Evolutionary conservation across 306 rosid species (phyloP), one percentile per base, ranked within the genome.

Genomic region (Fagus crenata): DNA sequence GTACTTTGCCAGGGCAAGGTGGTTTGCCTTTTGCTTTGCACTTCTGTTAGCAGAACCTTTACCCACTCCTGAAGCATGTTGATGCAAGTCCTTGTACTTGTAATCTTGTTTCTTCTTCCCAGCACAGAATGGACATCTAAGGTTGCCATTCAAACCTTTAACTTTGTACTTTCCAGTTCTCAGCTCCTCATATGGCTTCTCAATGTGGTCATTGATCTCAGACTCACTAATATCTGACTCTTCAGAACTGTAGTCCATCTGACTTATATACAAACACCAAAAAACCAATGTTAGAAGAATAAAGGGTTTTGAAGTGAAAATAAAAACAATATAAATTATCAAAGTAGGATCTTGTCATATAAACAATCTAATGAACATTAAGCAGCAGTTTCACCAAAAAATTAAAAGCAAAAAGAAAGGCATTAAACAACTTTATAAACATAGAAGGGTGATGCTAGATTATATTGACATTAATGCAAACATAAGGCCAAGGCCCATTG

Each of bases 71-170:
- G 97, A 84, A 51, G 99, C 97, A 86, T 95, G 99, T 76, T 89
- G 96, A 33, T 87, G 82, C 67, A 95, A 72, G 39, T 95, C 99
- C 79, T 95, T 95, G 67, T 75, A 95, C 60, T 92, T 92, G 85
- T 89, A 95, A 55, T 95, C 97, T 40, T 92, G 99, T 61, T 92
- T 95, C 88, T 95, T 92, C 86, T 95, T 95, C 67, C 98, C 98
- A 59, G 93, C 88, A 82, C 99, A 95, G 72, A 89, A 95, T 18
- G 99, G 99, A 42, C 97, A 95, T 78, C 97, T 85, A 31, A 95
- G 96, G 55, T 87, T 84, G 58, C 99, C 99, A 81, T 88, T 89
- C 14, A 73, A 70, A 70, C 75, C 69, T 78, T 85, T 91, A 41
- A 95, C 97, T 81, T 87, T 87, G 81, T 82, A 85, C 54, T 65